phyloP scores from a whole-genome alignment of 2,329 filamentous ascomycete species.

The Cladosporium austrohemisphaericum region DNA sequence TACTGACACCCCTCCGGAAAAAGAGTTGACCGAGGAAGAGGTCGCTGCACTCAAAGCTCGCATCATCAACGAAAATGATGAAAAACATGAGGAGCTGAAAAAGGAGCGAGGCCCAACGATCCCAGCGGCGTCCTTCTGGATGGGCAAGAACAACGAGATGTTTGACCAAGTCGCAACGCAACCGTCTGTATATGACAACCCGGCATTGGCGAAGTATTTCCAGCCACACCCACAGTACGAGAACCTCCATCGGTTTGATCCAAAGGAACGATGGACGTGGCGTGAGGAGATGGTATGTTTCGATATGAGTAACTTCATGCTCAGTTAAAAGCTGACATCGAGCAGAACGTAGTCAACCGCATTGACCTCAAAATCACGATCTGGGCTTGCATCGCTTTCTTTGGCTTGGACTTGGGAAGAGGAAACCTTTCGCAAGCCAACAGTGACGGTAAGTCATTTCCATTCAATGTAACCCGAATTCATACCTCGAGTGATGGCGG shows the following conservation, averaged over 20 bases:
- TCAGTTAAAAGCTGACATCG: conserved; percentile 41
- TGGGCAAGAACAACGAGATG: not conserved
- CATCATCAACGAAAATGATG: conserved; percentile 4
- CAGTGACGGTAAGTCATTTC: conserved; percentile 45
- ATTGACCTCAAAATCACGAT: conserved; percentile 24
- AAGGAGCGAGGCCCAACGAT: not conserved
- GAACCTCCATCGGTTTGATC: conserved; percentile 57
- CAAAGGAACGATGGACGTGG: conserved; percentile 52
- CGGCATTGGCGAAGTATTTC: not conserved
- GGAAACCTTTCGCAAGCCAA: conserved; percentile 9
- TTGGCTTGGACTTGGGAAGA: conserved; percentile 17
- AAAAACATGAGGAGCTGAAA: not conserved
- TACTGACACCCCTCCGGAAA: not conserved
- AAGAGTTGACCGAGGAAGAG: conserved; percentile 1
- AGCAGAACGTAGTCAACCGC: conserved; percentile 33
- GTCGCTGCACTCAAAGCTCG: conserved; percentile 3
- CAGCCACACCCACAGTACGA: conserved; percentile 44
- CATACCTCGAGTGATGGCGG: conserved; percentile 56
- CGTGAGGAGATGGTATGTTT: conserved; percentile 47
- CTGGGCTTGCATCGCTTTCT: conserved; percentile 21
- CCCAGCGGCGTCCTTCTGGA: not conserved
- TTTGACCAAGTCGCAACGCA: conserved; percentile 1
- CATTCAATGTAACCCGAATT: conserved; percentile 55
- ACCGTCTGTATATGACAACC: not conserved
- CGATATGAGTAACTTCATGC: conserved; percentile 36